Evolutionary conservation across 2,329 filamentous ascomycete genomes (phyloP).

Genomic region (Chrysosphaeria jannelii): DNA sequence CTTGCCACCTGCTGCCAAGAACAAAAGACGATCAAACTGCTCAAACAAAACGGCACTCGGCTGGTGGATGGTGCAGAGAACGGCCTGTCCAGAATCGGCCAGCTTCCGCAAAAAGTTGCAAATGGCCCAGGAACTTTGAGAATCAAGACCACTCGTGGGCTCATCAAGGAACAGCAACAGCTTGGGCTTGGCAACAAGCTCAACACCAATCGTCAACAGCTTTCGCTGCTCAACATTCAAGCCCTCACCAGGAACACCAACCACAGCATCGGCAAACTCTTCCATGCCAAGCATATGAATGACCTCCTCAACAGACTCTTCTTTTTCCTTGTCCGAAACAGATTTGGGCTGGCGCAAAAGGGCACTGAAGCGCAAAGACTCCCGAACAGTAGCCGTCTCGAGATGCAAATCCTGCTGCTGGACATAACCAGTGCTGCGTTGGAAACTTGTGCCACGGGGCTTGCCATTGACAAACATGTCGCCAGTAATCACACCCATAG

Average conservation of each 20-base stretch:
- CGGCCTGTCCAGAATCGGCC: slow-evolving; percentile 49
- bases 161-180: slow-evolving; percentile 49
- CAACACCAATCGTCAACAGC: slow-evolving; percentile 50
- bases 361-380: slow-evolving; percentile 47
- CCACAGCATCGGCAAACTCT: slow-evolving; percentile 65
- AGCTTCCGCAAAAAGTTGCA: slow-evolving; percentile 27
- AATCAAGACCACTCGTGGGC: slow-evolving; percentile 60
- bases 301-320: slow-evolving; percentile 48
- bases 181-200: slow-evolving; percentile 36
- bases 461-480: slow-evolving; percentile 50
- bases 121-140: slow-evolving; percentile 48
- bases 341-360: slow-evolving; percentile 39
- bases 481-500: slow-evolving; percentile 44
- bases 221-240: slow-evolving; percentile 40
- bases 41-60: slow-evolving; percentile 91
- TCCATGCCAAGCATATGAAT: slow-evolving; percentile 78
- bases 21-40: slow-evolving; percentile 44
- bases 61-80: slow-evolving; percentile 93
- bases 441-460: slow-evolving; percentile 10
- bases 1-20: slow-evolving; percentile 47
- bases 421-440: slow-evolving; percentile 19
- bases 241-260: slow-evolving; percentile 72
- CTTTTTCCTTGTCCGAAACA: slow-evolving; percentile 33
- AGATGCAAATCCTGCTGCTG: slow-evolving; percentile 64
- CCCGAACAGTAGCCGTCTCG: slow-evolving; percentile 40